Evolutionary conservation across 202 grass and related monocot species (phyloP), one percentile per base, ranked within the genome.

Genomic region (Dendrocalamus latiflorus): DNA sequence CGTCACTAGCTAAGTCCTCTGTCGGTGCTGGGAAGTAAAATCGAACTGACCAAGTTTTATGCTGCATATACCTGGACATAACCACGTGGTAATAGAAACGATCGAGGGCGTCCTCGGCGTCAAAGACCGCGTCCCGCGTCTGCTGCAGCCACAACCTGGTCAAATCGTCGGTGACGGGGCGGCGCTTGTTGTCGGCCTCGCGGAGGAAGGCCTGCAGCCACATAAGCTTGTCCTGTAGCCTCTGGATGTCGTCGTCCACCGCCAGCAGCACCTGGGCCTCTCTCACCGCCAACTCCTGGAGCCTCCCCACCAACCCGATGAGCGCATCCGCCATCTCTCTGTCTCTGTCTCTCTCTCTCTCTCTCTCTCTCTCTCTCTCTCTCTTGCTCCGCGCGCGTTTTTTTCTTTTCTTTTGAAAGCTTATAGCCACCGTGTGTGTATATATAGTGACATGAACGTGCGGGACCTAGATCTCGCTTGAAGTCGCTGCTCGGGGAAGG

Each of bases 161-260:
- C 47, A 72, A 1, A 0, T 83, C 76, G 41, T 85, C 65, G 68
- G 72, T 1, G 47, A 48, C 38, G 51, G 22, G 42, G 1, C 81
- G 80, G 15, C 85, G 69, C 48, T 68, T 75, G 36, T 59, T 38
- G 49, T 88, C 89, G 30, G 85, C 89, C 22, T 86, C 81, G 6
- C 71, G 74, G 15, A 91, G 50, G 66, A 86, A 91, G 39, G 86
- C 87, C 78, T 86, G 82, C 36, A 91, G 22, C 86, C 85, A 91
- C 73, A 82, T 84, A 33, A 91, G 86, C 82, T 43, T 79, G 78
- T 91, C 86, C 2, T 75, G 86, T 22, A 91, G 77, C 8, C 51
- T 17, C 30, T 45, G 62, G 54, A 86, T 70, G 49, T 78, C 75
- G 43, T 63, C 34, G 41, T 82, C 71, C 59, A 91, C 86, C 65